phyloP scores from a whole-genome alignment of 371 early-diverging fungal genomes.

The Saksenaea vasiformis region DNA sequence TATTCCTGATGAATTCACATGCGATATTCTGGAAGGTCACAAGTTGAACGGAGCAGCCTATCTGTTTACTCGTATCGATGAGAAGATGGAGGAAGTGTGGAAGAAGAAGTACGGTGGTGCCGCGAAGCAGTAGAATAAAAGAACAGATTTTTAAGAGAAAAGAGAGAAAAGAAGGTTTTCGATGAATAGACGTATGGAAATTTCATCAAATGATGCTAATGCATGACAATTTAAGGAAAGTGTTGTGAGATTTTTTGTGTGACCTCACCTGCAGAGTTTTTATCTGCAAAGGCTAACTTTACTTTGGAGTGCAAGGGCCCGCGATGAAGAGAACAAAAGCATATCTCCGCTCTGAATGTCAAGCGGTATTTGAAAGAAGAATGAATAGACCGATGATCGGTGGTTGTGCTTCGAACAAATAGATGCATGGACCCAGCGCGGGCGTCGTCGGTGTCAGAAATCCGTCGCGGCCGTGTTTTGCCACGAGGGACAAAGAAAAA shows the following conservation, averaged over 20 bases:
- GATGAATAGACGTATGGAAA: not conserved
- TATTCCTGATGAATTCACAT: slow-evolving; percentile 74
- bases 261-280: not conserved
- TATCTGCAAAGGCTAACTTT: not conserved
- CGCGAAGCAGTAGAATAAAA: slow-evolving; percentile 20
- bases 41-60: slow-evolving; percentile 86
- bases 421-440: slow-evolving; percentile 7
- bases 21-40: slow-evolving; percentile 81
- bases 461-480: not conserved
- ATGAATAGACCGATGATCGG: slow-evolving; percentile 4
- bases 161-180: not conserved
- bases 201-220: not conserved
- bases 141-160: not conserved
- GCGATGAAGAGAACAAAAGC: not conserved
- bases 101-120: slow-evolving; percentile 73
- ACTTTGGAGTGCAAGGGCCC: not conserved
- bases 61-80: slow-evolving; percentile 89
- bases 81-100: slow-evolving; percentile 71
- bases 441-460: not conserved
- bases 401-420: slow-evolving; percentile 2
- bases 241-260: not conserved
- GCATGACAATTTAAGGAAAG: not conserved
- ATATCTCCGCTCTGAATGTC: slow-evolving; percentile 3
- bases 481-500: slow-evolving; percentile 5
- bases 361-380: not conserved